phyloP scores from a whole-genome alignment of 2,329 filamentous ascomycete genomes.

The Curvularia sp. region DNA sequence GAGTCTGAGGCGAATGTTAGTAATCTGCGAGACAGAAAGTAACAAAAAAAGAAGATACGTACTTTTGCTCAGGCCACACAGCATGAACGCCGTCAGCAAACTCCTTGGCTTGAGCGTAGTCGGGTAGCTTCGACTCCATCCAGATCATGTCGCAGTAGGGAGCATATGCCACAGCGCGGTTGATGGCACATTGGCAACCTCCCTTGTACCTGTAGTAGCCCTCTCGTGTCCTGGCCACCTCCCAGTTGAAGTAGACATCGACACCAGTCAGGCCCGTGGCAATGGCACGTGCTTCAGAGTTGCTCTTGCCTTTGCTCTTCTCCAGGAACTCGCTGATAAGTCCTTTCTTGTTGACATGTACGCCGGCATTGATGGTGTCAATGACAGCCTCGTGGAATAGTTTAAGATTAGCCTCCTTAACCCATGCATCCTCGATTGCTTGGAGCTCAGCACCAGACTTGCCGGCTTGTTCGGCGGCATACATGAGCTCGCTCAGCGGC shows the following conservation, averaged over 20 bases:
- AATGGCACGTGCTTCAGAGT: conserved; percentile 78
- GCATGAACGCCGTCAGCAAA: conserved; percentile 94
- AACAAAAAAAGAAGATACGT: conserved; percentile 48
- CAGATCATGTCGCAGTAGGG: conserved; percentile 96
- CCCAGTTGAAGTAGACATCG: conserved; percentile 94
- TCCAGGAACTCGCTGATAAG: conserved; percentile 71
- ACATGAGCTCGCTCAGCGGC: conserved; percentile 89
- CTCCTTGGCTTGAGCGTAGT: conserved; percentile 87
- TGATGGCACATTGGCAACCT: conserved; percentile 88
- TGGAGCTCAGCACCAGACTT: conserved; percentile 84
- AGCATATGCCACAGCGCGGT: conserved; percentile 88
- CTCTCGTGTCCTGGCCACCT: conserved; percentile 88
- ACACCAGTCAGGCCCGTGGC: conserved; percentile 78
- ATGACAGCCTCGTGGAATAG: conserved; percentile 90
- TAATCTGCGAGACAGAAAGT: background rate
- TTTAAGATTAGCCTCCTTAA: conserved; percentile 76
- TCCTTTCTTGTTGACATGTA: conserved; percentile 71
- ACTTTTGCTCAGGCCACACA: conserved; percentile 96
- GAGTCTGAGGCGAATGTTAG: conserved; percentile 64
- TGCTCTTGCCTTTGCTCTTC: conserved; percentile 81
- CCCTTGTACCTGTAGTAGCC: conserved; percentile 94
- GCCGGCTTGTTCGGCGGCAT: conserved; percentile 79
- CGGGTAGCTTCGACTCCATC: conserved; percentile 99
- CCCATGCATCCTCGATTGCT: conserved; percentile 91
- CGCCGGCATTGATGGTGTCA: conserved; percentile 76